Evolutionary conservation across 2,329 filamentous ascomycete species (phyloP).

Genomic region (Phaeosphaeriaceae sp.): DNA sequence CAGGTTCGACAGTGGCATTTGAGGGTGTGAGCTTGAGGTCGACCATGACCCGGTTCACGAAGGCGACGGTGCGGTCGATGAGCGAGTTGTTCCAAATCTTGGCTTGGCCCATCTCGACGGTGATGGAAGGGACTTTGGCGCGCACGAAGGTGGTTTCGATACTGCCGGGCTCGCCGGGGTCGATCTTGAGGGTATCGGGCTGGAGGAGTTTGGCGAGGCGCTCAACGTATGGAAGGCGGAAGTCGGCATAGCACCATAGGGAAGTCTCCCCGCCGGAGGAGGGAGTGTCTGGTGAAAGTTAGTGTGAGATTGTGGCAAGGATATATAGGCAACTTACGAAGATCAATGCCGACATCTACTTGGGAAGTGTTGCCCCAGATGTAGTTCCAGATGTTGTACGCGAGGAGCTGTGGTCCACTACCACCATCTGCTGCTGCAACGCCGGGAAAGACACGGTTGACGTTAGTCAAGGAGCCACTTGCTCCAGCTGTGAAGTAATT

Average conservation of each 20-base stretch:
- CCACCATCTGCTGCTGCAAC: constrained; percentile 31
- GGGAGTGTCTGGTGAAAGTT: constrained; percentile 37
- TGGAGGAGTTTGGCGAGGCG: constrained; percentile 49
- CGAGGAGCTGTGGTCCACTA: constrained; percentile 34
- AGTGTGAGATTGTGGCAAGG: background rate
- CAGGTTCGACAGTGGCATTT: constrained; percentile 39
- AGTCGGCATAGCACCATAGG: constrained; percentile 51
- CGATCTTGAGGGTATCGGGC: constrained; percentile 50
- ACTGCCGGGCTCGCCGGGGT: constrained; percentile 47
- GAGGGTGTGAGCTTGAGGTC: constrained; percentile 31
- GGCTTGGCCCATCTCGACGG: constrained; percentile 48
- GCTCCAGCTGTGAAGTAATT: constrained; percentile 46
- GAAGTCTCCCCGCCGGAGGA: constrained; percentile 46
- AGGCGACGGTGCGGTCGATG: constrained; percentile 43
- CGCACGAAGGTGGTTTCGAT: constrained; percentile 50
- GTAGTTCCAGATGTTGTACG: constrained; percentile 49
- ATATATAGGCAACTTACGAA: constrained; percentile 20
- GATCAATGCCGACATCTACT: constrained; percentile 50
- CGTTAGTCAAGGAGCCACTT: constrained; percentile 40
- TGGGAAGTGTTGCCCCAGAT: constrained; percentile 48
- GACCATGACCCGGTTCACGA: constrained; percentile 32
- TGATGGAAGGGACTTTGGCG: constrained; percentile 46
- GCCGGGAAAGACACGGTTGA: constrained; percentile 47
- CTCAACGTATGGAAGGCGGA: constrained; percentile 46
- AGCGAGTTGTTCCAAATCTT: constrained; percentile 48